Percentiles rank a stretch among this genome's conserved stretches.
Conservation (phyloP, 1,284 basidiomycete genomes). For the Sanghuangporus weigelae region DNA sequence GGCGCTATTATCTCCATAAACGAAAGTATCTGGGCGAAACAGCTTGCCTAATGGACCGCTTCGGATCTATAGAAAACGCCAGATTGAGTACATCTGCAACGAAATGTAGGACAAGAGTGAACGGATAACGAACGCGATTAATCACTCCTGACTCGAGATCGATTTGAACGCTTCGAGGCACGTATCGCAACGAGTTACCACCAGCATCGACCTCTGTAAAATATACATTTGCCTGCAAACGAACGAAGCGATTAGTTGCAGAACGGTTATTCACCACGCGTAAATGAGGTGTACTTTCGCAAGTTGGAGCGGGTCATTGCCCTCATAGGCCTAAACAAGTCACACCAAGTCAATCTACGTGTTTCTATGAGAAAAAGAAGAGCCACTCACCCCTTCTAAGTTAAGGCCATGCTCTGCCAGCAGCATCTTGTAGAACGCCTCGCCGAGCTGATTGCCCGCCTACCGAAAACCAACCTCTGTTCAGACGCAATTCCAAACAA, state of each 20-base stretch:
- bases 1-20: slow-evolving; percentile 71
- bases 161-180: slow-evolving; percentile 90
- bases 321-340: slow-evolving; percentile 38
- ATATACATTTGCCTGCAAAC: slow-evolving; percentile 60
- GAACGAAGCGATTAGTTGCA: background rate
- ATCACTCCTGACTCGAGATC: slow-evolving; percentile 92
- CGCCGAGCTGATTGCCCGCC: slow-evolving; percentile 75
- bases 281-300: slow-evolving; percentile 32
- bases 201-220: slow-evolving; percentile 55
- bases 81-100: background rate
- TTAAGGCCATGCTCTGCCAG: slow-evolving; percentile 79
- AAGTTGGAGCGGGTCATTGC: slow-evolving; percentile 43
- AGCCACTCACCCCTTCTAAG: slow-evolving; percentile 53
- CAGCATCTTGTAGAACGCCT: slow-evolving; percentile 73
- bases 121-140: slow-evolving; percentile 53
- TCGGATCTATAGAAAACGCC: slow-evolving; percentile 42
- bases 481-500: slow-evolving; percentile 24
- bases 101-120: background rate
- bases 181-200: slow-evolving; percentile 58
- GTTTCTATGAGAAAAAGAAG: background rate
- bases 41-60: slow-evolving; percentile 67
- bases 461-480: slow-evolving; percentile 23
- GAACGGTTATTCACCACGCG: background rate
- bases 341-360: background rate
- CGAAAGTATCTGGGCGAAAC: slow-evolving; percentile 87